These are phyloP conservation scores for Raffaelea deltoideospora DNA, from an alignment of 2,329 filamentous ascomycete species.

Conservation along the genomic window DNA sequence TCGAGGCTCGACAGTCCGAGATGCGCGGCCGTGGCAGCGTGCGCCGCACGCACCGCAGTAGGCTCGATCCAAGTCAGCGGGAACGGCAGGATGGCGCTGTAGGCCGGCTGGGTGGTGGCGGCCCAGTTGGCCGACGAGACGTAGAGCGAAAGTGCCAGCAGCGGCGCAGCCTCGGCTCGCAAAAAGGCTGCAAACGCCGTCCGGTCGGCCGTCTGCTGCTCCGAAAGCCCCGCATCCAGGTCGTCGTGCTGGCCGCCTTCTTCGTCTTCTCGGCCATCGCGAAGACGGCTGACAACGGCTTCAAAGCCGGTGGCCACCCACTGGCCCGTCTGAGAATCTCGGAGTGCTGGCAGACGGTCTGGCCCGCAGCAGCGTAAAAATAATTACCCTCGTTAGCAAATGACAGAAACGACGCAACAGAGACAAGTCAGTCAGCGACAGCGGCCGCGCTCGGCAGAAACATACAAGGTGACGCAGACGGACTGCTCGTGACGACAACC, in stretches of 20 bases:
- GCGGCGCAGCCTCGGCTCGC: conserved; percentile 55
- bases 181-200: conserved; percentile 53
- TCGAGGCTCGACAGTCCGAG: conserved; percentile 56
- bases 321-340: conserved; percentile 29
- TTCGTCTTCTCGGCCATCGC: no score
- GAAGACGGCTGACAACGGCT: conserved; percentile 43
- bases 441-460: neutral
- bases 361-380: neutral
- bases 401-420: conserved; percentile 1
- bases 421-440: neutral
- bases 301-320: conserved; percentile 46
- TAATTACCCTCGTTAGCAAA: neutral
- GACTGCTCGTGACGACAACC: conserved; percentile 57
- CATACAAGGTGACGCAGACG: conserved; percentile 43
- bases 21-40: conserved; percentile 54
- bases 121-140: conserved; percentile 82
- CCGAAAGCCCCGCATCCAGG: conserved; percentile 24
- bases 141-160: conserved; percentile 79
- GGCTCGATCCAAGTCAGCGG: conserved; percentile 81
- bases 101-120: conserved; percentile 61
- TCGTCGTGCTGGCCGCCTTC: conserved; percentile 6
- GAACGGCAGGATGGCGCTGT: conserved; percentile 66
- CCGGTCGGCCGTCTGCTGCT: conserved; percentile 28
- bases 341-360: conserved; percentile 41
- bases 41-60: conserved; percentile 53